Percentiles rank a stretch among this genome's conserved stretches.
These are phyloP conservation scores for Cicer cuneatum DNA, from an alignment of 306 rosid species.

Conservation along the genomic window DNA sequence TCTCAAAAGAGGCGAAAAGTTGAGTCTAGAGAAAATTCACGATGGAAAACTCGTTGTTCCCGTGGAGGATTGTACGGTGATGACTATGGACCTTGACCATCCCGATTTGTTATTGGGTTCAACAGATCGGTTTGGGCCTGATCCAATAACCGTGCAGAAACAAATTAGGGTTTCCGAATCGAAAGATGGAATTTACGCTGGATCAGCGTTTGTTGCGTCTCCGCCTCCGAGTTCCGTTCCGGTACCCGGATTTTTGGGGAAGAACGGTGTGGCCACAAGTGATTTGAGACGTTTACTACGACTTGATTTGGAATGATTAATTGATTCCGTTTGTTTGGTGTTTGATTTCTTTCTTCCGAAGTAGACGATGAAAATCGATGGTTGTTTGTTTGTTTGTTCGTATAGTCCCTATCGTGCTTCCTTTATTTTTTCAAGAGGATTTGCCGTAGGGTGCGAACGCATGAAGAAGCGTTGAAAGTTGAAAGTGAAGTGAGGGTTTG, in stretches of 20 bases:
- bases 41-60: neutral
- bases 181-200: constrained; percentile 60
- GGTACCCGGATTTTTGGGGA: constrained; percentile 62
- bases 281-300: constrained; percentile 65
- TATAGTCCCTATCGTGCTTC: constrained; percentile 56
- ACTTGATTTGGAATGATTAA: constrained; percentile 56
- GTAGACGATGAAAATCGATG: constrained; percentile 22
- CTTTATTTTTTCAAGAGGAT: constrained; percentile 88
- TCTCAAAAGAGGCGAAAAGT: constrained; percentile 77
- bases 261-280: constrained; percentile 59
- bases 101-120: constrained; percentile 62
- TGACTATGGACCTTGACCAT: constrained; percentile 21
- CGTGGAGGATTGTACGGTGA: constrained; percentile 22
- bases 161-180: constrained; percentile 63
- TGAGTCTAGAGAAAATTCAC: constrained; percentile 33
- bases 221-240: constrained; percentile 88
- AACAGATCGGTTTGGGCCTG: constrained; percentile 74
- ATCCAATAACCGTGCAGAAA: constrained; percentile 62
- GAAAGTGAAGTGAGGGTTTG: constrained; percentile 19
- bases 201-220: constrained; percentile 62
- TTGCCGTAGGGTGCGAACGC: constrained; percentile 46
- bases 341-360: constrained; percentile 10
- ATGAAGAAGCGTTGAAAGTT: constrained; percentile 26
- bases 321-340: constrained; percentile 28
- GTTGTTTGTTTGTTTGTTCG: constrained; percentile 34